These are phyloP conservation scores for Saccharomycopsis schoenii DNA, from an alignment of 805 yeast genomes.

Conservation along the genomic window DNA sequence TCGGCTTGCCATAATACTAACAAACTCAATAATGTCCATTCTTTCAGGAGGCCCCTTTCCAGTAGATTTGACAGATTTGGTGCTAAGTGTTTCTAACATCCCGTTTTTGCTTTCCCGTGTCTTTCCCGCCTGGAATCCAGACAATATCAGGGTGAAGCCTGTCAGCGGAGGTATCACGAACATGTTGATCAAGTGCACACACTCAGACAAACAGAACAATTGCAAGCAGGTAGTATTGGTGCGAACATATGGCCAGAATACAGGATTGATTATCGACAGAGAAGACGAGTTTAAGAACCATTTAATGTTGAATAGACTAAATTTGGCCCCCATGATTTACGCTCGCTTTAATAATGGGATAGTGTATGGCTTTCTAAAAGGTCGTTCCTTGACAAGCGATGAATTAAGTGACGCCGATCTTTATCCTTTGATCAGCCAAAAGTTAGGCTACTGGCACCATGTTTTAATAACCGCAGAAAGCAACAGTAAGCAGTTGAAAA, in stretches of 20 bases:
- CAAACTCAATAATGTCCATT: neutral
- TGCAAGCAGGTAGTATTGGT: constrained; percentile 38
- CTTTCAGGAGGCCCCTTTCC: constrained; percentile 3
- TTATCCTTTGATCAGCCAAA: constrained; percentile 51
- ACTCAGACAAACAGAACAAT: constrained; percentile 16
- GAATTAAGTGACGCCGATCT: constrained; percentile 41
- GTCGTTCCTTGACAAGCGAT: constrained; percentile 46
- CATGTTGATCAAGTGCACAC: constrained; percentile 42
- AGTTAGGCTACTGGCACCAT: constrained; percentile 64
- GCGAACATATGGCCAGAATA: constrained; percentile 68
- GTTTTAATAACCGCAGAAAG: constrained; percentile 6
- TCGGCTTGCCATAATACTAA: no score
- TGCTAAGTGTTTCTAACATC: constrained; percentile 24
- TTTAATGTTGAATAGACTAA: constrained; percentile 44
- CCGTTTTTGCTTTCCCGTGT: constrained; percentile 31
- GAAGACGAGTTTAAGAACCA: constrained; percentile 68
- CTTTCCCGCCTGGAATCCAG: constrained; percentile 31
- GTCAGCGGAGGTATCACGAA: constrained; percentile 59
- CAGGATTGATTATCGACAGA: constrained; percentile 61
- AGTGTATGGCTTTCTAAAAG: constrained; percentile 59
- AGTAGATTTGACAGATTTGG: constrained; percentile 6
- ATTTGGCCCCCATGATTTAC: constrained; percentile 58
- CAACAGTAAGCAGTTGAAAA: neutral
- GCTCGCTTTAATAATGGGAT: constrained; percentile 66
- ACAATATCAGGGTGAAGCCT: constrained; percentile 30